Percentiles rank a stretch among this genome's conserved stretches.
These are phyloP conservation scores for Setomelanomma holmii DNA, from an alignment of 2,329 filamentous ascomycete genomes.

Conservation along the genomic window DNA sequence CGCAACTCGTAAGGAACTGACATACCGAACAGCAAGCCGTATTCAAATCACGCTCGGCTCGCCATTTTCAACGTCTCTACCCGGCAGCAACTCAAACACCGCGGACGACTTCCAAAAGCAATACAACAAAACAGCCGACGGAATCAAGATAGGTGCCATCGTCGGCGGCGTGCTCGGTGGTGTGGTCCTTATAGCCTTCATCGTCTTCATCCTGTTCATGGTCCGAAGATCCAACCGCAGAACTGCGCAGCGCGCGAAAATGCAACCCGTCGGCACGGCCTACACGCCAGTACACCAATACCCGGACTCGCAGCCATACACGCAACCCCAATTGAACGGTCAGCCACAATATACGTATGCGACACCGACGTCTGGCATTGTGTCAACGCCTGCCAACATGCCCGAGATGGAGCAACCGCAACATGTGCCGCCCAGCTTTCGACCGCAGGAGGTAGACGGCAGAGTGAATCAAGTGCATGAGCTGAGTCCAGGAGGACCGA, in stretches of 20 bases:
- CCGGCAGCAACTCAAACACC: too few species aligned
- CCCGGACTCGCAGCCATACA: too few species aligned
- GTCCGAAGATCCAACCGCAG: neutral
- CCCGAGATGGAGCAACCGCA: neutral
- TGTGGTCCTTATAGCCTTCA: neutral
- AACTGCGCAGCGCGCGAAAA: neutral
- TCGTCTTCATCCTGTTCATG: neutral
- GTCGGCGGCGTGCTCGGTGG: neutral
- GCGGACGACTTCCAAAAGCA: too few species aligned
- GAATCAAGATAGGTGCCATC: neutral
- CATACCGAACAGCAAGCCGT: too few species aligned
- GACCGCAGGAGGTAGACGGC: neutral
- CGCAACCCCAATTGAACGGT: too few species aligned
- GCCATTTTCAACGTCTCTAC: too few species aligned
- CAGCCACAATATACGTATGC: too few species aligned
- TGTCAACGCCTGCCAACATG: neutral
- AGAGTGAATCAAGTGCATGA: neutral
- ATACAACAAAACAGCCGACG: neutral
- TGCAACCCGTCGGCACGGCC: neutral
- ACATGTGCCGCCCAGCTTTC: neutral
- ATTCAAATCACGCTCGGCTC: too few species aligned
- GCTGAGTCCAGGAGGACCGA: neutral
- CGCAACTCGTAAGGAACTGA: too few species aligned
- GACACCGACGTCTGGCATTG: neutral
- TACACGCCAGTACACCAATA: too few species aligned